Evolutionary conservation across 2,329 filamentous ascomycete genomes (phyloP).

Genomic region (Cucurbitaria berberidis): DNA sequence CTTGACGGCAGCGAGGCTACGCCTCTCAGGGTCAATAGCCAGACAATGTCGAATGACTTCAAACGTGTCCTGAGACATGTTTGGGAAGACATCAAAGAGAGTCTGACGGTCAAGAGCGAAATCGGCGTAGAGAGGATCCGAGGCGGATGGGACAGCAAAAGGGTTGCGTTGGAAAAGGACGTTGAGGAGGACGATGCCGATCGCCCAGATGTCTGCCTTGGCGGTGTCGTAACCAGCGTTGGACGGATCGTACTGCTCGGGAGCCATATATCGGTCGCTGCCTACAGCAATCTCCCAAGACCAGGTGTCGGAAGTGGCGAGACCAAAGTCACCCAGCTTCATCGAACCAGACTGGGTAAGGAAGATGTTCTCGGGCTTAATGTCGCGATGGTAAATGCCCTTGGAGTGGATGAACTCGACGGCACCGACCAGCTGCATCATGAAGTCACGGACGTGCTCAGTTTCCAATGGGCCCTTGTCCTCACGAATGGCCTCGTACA

Average conservation of each 20-base stretch:
- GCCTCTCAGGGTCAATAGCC: conserved; percentile 87
- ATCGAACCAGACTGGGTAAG: conserved; percentile 82
- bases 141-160: conserved; percentile 86
- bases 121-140: conserved; percentile 92
- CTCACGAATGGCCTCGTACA: conserved; percentile 95
- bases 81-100: conserved; percentile 96
- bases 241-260: conserved; percentile 93
- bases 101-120: conserved; percentile 93
- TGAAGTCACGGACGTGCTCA: conserved; percentile 95
- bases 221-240: conserved; percentile 89
- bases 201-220: conserved; percentile 94
- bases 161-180: conserved; percentile 96
- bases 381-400: conserved; percentile 94
- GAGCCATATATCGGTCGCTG: conserved; percentile 98
- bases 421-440: conserved; percentile 90
- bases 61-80: conserved; percentile 98
- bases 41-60: conserved; percentile 91
- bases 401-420: conserved; percentile 90
- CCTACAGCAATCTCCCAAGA: conserved; percentile 92
- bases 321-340: conserved; percentile 96
- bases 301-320: conserved; percentile 89
- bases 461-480: conserved; percentile 90
- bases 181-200: conserved; percentile 95
- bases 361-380: conserved; percentile 99
- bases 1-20: conserved; percentile 78